Evolutionary conservation across 371 early-diverging fungal species (phyloP), one percentile per base, ranked within the genome.

Genomic region (Mucor piriformis): DNA sequence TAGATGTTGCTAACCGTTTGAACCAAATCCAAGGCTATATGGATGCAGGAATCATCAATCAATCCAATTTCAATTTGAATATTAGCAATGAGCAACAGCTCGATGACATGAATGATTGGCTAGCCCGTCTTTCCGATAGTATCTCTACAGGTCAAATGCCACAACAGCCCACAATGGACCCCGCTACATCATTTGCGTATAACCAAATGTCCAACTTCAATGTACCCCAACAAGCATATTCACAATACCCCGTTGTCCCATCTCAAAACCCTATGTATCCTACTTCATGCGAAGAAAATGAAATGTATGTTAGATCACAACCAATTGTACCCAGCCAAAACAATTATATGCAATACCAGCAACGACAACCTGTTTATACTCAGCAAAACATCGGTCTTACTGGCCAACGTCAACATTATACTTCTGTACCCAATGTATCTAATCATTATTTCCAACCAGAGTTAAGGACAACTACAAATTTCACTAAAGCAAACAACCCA

Each of bases 401-500:
- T 1, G 73, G 79, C 3, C 62, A 70, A 20, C 54, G 79, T 35
- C 69, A 68, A 6, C 79, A 78, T 44, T 73, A 75, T 42, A 51
- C 71, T 15, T 8, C 64, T 40, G 48, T 66, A 5, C 76, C 79
- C 7, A 62, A 67, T 27, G 50, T 69, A 2, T 29, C 71, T 2
- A 50, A 43, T 16, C 56, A 63, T 20, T 42, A 57, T 11, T 76
- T 73, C 48, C 54, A 59, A 11, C 75, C 73, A 10, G 69, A 78
- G 21, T 49, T 78, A 23, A 63, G 67, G 24, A 71, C 66, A 3
- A 53, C 79, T 2, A 57, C 59, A n/a, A 75, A 78, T 42, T 73
- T 63, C 27, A 75, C 73, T 1, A 70, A 73, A 20, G 67, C 57
- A 27, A 64, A 58, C 33, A 25, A 34, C 25, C 50, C 50, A 18